These are phyloP conservation scores for Pleurotus eryngii DNA, from an alignment of 768 basidiomycete genomes.

Conservation along the genomic window DNA sequence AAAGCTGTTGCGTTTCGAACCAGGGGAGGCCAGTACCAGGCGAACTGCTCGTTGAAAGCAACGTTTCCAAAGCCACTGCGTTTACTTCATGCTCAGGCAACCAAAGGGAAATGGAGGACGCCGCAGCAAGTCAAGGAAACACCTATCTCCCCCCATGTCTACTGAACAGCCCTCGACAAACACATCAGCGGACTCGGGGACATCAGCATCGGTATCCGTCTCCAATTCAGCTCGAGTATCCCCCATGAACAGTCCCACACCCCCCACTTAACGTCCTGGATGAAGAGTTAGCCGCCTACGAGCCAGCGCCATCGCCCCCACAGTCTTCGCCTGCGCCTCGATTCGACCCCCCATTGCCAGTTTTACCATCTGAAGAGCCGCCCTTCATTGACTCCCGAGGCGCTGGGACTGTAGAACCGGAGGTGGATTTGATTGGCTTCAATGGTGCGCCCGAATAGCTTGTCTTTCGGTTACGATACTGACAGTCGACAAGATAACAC, in stretches of 20 bases:
- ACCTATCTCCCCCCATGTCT: neutral
- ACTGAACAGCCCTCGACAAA: neutral
- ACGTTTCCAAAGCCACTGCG: neutral
- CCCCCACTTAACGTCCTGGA: no score
- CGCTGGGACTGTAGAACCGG: no score
- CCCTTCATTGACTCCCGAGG: neutral
- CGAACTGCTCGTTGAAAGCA: neutral
- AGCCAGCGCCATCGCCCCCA: neutral
- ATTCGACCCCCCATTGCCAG: neutral
- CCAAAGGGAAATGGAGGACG: neutral
- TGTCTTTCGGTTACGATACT: no score
- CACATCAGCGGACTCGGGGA: neutral
- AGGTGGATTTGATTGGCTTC: no score
- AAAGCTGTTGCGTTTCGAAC: neutral
- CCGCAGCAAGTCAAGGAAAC: slow-evolving; percentile 3
- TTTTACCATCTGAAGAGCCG: neutral
- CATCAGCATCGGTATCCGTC: neutral
- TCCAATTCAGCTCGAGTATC: neutral
- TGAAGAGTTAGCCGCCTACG: neutral
- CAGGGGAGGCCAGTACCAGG: neutral
- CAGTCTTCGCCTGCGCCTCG: neutral
- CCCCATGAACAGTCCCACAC: neutral
- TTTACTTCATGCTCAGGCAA: slow-evolving; percentile 6
- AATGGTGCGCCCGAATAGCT: no score
- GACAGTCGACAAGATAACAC: no score